Base-by-base conservation (phyloP, 1,284 basidiomycete genomes). In the Ganoderma leucocontextum region DNA sequence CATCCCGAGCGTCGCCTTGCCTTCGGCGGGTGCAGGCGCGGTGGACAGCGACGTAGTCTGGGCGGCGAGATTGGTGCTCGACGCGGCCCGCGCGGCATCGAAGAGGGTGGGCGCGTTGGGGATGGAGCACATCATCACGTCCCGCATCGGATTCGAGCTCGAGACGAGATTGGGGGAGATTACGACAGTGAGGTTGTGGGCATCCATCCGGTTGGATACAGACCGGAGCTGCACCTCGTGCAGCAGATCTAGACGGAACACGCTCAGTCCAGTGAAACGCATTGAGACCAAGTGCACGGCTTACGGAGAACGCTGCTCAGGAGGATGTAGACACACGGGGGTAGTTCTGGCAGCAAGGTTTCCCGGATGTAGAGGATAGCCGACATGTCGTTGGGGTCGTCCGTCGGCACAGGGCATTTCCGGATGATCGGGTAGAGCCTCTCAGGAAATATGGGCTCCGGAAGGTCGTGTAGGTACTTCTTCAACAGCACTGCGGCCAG, bases 401-500 rank as follows among this genome's bases (percentile, higher is more conserved):
- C 80, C 8, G 85, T 84, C 13, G 87, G 83, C 22, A 77, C 69
- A 10, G 95, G 94, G 79, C 95, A 95, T 64, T 85, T 83, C 44
- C 84, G 84, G 49, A 95, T 89, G 36, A 84, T 65, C 3, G 87
- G 82, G 76, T 95, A 96, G 22, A 91, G 76, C 12, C 76, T 78
- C 75, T 92, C 91, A 0, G 91, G 86, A 72, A 96, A 93, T 19
- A 94, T 80, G 2, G 95, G 92, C 57, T 88, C 84, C 0, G 92
- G 93, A 2, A 96, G 82, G 77, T 94, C 92, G 38, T 93, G 87
- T 22, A 96, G 80, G 75, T 91, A 95, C 76, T 94, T 94, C 82
- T 96, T 96, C 69, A 96, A 81, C 19, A 96, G 83, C 1, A 95
- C 94, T 2, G 95, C 93, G 1, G 94, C 92, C 1, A 96, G 84